Percentiles rank a stretch among this genome's conserved stretches.
Conservation (phyloP, 371 early-diverging fungal species). For the Parasitella parasitica region DNA sequence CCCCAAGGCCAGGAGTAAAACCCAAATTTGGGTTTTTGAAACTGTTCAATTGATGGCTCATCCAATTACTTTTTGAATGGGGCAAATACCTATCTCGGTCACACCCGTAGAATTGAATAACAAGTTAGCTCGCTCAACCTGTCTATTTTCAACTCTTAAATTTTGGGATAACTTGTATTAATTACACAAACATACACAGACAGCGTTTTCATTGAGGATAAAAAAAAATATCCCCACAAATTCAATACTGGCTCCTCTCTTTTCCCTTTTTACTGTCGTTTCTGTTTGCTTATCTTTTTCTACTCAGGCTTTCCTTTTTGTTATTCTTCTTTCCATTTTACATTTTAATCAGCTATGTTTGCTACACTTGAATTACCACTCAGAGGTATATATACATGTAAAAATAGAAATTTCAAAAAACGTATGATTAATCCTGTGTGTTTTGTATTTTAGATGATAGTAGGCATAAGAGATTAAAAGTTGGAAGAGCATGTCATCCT, state of each 20-base stretch:
- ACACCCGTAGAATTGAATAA: background rate
- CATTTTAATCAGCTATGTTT: slow-evolving; percentile 28
- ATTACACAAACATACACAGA: no score
- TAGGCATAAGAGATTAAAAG: slow-evolving; percentile 47
- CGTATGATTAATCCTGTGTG: no score
- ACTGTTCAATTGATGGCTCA: background rate
- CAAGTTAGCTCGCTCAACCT: background rate
- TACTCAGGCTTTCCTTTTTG: no score
- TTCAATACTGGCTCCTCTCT: no score
- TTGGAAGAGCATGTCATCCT: slow-evolving; percentile 49
- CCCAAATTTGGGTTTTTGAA: background rate
- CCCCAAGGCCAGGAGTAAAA: background rate
- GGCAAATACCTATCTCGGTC: slow-evolving; percentile 6
- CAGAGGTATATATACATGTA: slow-evolving; percentile 29
- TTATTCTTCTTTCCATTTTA: background rate
- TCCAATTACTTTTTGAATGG: slow-evolving; percentile 15
- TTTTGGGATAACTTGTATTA: no score
- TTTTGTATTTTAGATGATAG: slow-evolving; percentile 52
- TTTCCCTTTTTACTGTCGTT: background rate
- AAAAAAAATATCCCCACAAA: no score
- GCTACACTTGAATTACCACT: slow-evolving; percentile 46
- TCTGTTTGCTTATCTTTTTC: background rate
- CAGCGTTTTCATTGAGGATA: no score
- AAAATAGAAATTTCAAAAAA: background rate
- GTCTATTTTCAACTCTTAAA: background rate